phyloP scores from a whole-genome alignment of 148 eudicot species.

The Bassia scoparia region DNA sequence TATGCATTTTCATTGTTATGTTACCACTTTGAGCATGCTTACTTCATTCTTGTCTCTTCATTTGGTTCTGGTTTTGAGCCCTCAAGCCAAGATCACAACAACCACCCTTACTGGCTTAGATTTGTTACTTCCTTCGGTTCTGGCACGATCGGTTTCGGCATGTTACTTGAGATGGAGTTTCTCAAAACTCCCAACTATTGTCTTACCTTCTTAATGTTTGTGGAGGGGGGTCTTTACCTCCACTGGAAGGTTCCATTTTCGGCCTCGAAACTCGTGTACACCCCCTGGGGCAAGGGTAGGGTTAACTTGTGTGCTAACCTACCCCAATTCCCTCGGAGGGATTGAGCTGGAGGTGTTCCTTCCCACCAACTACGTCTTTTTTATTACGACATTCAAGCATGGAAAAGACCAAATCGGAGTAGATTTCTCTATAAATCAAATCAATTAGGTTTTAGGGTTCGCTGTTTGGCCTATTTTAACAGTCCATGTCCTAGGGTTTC shows the following conservation, averaged over 20 bases:
- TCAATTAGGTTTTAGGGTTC: constrained; percentile 35
- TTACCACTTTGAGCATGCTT: constrained; percentile 33
- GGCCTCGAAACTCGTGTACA: constrained; percentile 22
- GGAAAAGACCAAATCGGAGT: constrained; percentile 22
- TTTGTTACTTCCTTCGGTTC: constrained; percentile 55
- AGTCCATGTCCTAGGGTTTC: constrained; percentile 36
- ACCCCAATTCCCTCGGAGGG: constrained; percentile 8
- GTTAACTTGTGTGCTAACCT: constrained; percentile 18
- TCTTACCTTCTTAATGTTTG: constrained; percentile 53
- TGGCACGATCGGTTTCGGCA: constrained; percentile 55
- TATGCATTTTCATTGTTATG: constrained; percentile 6
- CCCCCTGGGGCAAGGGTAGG: constrained; percentile 17
- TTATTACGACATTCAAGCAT: no score
- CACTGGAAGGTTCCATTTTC: constrained; percentile 41
- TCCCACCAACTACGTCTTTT: no score
- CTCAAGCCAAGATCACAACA: constrained; percentile 32
- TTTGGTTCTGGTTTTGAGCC: constrained; percentile 27
- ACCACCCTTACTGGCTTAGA: constrained; percentile 29
- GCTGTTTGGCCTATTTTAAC: constrained; percentile 43
- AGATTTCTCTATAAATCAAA: constrained; percentile 29
- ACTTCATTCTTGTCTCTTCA: constrained; percentile 36
- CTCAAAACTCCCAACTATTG: constrained; percentile 53
- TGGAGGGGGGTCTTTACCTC: constrained; percentile 69
- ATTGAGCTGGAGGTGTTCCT: constrained; percentile 21
- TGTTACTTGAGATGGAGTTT: constrained; percentile 79